Evolutionary conservation across 805 yeast genomes (phyloP), one percentile per base, ranked within the genome.

Genomic region (Lipomyces spencermartinsiae): DNA sequence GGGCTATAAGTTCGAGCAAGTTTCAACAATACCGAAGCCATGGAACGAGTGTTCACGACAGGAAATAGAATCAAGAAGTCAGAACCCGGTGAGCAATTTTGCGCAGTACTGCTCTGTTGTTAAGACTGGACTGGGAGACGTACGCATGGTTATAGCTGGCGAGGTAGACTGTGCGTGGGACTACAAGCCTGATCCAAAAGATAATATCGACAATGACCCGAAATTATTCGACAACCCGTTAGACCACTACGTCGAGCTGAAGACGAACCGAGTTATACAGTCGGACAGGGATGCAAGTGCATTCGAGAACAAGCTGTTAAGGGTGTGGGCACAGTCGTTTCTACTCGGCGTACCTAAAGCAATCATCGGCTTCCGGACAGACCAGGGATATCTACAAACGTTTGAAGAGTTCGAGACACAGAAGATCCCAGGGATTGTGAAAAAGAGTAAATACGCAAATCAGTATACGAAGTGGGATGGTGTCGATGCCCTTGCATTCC

Each of bases 121-220:
- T 5, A 84, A 85, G 73, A 89, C 97, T 0, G 96, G 97, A 1
- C 87, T 94, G 16, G 97, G 97, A 8, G 84, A 83, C 58, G 84
- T 87, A 22, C 86, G 85, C 70, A 78, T 92, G 57, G 77, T 91
- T 5, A 78, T 93, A 58, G 97, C 93, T 0, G 97, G 97, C 1
- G 98, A 95, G 79, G 91, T 94, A 25, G 98, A 94, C 78, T 90
- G 97, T 77, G 89, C 90, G 10, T 90, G 89, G 84, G 97, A 93
- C 77, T 92, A 86, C 74, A 85, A 88, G 71, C 92, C 93, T 1
- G 83, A 80, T 35, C 79, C 78, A 6, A 66, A 70, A 25, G 65
- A 1, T 14, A 64, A 43, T 70, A 70, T 29, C 33, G 64, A 1
- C 25, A 61, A 29, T 70, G 72, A 35, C 75, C 74, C 60, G 7